Percentiles rank a stretch among this genome's conserved stretches.
Evolutionary conservation across 495 filamentous ascomycete genomes (phyloP).

Genomic region (Immersiella caudata): DNA sequence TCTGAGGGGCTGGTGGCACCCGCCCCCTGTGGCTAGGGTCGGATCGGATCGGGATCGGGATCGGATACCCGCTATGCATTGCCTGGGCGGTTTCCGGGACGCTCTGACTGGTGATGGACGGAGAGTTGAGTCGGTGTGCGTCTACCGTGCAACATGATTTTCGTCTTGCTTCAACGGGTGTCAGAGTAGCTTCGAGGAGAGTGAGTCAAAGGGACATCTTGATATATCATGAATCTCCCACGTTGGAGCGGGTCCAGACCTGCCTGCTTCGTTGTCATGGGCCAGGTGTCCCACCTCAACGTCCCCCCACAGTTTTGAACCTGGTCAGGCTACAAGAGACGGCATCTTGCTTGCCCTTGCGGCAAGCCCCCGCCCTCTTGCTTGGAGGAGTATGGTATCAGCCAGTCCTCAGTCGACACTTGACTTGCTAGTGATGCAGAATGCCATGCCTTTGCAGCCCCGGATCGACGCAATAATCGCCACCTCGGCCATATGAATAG

Average conservation of each 20-base stretch:
- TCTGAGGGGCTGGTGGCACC: no score
- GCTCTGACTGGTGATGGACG: not conserved
- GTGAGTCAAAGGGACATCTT: not conserved
- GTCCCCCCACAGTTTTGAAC: not conserved
- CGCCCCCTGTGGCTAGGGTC: not conserved
- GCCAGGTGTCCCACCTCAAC: not conserved
- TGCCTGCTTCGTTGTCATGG: not conserved
- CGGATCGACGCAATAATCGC: slow-evolving; percentile 12
- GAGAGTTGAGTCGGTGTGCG: not conserved
- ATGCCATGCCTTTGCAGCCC: slow-evolving; percentile 9
- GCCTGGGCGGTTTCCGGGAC: not conserved
- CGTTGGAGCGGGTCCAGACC: not conserved
- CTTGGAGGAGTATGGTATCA: not conserved
- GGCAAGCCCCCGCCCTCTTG: not conserved
- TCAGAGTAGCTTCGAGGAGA: not conserved
- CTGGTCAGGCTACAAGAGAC: not conserved
- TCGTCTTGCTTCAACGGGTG: not conserved
- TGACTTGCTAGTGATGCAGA: not conserved
- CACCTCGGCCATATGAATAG: not conserved
- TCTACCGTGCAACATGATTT: not conserved
- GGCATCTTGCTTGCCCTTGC: not conserved
- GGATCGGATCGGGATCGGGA: not conserved
- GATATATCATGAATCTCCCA: not conserved
- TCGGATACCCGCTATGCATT: not conserved
- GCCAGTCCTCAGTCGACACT: not conserved